These are phyloP conservation scores for Tetratostichococcus sp. DNA, from an alignment of 139 green algal genomes.

Conservation along the genomic window DNA sequence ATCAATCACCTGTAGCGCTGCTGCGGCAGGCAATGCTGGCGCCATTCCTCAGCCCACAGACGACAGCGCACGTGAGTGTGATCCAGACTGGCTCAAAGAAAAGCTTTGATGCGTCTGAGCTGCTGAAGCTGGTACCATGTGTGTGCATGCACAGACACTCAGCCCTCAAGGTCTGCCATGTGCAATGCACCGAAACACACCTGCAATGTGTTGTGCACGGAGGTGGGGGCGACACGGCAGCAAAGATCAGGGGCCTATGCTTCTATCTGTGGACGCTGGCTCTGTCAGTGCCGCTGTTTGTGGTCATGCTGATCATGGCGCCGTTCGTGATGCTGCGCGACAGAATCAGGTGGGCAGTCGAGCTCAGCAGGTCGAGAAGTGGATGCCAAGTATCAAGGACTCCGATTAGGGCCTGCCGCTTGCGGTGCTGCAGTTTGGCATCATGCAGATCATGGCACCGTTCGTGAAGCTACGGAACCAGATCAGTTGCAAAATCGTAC, in stretches of 20 bases:
- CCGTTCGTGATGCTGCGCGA: slow-evolving; percentile 78
- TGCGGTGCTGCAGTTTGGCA: no score
- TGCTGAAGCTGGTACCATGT: no score
- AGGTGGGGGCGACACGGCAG: neutral
- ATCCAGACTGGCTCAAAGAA: no score
- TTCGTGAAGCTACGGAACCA: no score
- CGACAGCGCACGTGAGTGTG: neutral
- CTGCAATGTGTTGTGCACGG: neutral
- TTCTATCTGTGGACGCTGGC: slow-evolving; percentile 81
- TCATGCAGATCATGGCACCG: no score
- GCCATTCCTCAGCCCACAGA: neutral
- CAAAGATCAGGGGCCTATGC: slow-evolving; percentile 34
- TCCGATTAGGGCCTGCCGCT: no score
- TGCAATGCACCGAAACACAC: no score
- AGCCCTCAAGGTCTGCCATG: no score
- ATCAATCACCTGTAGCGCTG: neutral
- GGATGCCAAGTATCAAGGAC: no score
- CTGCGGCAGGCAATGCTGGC: neutral
- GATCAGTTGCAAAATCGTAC: no score
- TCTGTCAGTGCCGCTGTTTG: slow-evolving; percentile 81
- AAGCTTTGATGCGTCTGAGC: no score
- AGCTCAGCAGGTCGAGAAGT: neutral
- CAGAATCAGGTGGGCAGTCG: slow-evolving; percentile 52
- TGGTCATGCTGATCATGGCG: slow-evolving; percentile 71
- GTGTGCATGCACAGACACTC: no score